Base-by-base conservation (phyloP, 2,329 filamentous ascomycete species). In the Fusarium avenaceum region DNA sequence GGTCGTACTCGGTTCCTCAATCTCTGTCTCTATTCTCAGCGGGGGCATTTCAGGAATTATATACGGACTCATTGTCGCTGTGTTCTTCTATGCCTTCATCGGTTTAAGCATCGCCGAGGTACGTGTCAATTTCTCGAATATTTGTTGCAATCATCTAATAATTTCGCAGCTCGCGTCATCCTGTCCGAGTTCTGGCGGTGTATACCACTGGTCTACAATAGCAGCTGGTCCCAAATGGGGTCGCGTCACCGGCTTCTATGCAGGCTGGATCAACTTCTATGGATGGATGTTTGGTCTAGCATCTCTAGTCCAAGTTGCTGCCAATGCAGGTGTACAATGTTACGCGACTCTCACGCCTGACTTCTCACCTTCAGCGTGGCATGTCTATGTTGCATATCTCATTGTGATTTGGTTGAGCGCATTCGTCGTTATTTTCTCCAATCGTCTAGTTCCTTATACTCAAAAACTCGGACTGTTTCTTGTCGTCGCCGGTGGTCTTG, bases 201-300 rank as follows among this genome's bases (percentile, higher is more conserved):
- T 74, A 2, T 74, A 74, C 4, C 72, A 74, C 8, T 38, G 35
- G 17, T 17, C 35, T 2, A 38, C 35, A n/a, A 38, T 38, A 38
- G 35, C 35, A n/a, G 35, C 35, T 10, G 35, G 35, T 10, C 35
- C 35, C 8, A 38, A 19, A 38, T 38, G 35, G 35, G 35, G 35
- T n/a, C 35, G 35, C 17, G 7, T 38, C 17, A n/a, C 35, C 10
- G 72, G 72, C 11, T 74, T 74, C 35, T 74, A 72, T 2, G 58
- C 72, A 0, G 72, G 72, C 3, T 74, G 72, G 72, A 70, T 74
- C 53, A 74, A 74, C 30, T 74, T 74, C 5, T 74, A 74, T 3
- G 72, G 72, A 6, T 74, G 72, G 72, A 74, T 74, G 72, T 74
- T 74, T 17, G 72, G 72, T 6, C 61, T 74, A 0, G 72, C 72